phyloP scores from a whole-genome alignment of 2,329 filamentous ascomycete genomes.

The Keithomyces neogunnii region DNA sequence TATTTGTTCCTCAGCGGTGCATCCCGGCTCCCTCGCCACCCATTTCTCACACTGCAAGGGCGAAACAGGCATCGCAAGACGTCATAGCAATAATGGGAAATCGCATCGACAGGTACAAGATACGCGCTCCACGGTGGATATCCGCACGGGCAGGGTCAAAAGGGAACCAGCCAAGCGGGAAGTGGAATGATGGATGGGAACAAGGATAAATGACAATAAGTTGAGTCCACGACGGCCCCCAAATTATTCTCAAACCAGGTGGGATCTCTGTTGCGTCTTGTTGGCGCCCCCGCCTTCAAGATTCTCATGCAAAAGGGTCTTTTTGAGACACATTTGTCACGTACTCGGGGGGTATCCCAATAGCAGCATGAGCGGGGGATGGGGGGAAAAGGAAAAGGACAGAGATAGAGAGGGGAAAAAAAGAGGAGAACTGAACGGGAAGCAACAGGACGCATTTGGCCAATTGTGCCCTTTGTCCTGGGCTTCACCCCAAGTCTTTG shows the following conservation, averaged over 20 bases:
- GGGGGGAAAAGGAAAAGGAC: not conserved
- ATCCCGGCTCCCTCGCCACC: not conserved
- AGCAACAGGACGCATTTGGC: not conserved
- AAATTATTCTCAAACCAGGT: not conserved
- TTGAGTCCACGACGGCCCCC: not conserved
- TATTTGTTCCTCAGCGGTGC: not conserved
- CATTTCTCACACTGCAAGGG: not conserved
- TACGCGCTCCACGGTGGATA: not conserved
- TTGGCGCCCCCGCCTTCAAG: not conserved
- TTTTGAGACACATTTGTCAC: slow-evolving; percentile 11
- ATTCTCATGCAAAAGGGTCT: not conserved
- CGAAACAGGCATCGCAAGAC: not conserved
- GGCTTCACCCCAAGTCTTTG: not conserved
- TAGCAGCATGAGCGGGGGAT: not conserved
- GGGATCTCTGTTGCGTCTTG: not conserved
- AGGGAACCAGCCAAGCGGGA: not conserved
- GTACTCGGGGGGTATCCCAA: not conserved
- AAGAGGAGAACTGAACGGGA: not conserved
- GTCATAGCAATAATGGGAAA: not conserved
- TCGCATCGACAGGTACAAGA: not conserved
- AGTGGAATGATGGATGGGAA: not conserved
- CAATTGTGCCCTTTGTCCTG: not conserved
- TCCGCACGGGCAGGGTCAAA: not conserved
- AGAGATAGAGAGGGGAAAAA: not conserved
- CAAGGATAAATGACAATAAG: not conserved